Conservation (phyloP, 1,284 basidiomycete species). For the Mycena sp. region DNA sequence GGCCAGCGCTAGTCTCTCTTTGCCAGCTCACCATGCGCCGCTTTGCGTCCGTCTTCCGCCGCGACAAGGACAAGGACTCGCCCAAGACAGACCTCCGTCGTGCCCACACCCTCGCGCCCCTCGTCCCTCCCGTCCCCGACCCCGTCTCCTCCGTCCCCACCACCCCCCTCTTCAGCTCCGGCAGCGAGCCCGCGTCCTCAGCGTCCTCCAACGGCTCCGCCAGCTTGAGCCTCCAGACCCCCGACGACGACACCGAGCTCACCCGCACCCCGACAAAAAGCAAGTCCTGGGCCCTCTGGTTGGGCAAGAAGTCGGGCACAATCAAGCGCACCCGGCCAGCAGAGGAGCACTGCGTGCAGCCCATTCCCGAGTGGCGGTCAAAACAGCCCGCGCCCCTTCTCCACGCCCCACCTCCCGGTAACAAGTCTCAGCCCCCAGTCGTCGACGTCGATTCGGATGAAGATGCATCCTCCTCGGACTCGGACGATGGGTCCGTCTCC, state of each 20-base stretch:
- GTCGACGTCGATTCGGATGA: constrained; percentile 29
- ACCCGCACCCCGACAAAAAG: constrained; percentile 42
- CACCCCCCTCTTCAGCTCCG: constrained; percentile 17
- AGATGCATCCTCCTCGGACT: constrained; percentile 29
- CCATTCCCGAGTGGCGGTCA: constrained; percentile 23
- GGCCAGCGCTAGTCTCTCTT: constrained; percentile 6
- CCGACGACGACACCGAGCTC: constrained; percentile 60
- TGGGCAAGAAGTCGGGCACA: constrained; percentile 52
- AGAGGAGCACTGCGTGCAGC: constrained; percentile 22
- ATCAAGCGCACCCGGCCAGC: constrained; percentile 31
- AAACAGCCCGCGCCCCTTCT: constrained; percentile 24
- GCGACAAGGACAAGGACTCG: constrained; percentile 22
- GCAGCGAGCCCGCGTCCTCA: constrained; percentile 49
- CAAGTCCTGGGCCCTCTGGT: constrained; percentile 63
- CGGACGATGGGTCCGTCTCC: constrained; percentile 30
- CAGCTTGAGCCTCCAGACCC: constrained; percentile 65
- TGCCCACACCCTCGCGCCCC: constrained; percentile 4
- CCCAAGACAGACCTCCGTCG: constrained; percentile 18
- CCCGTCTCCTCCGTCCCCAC: neutral
- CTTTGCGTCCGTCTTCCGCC: constrained; percentile 39
- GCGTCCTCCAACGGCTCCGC: constrained; percentile 69
- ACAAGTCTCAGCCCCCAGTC: constrained; percentile 6
- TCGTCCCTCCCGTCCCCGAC: neutral
- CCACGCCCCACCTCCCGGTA: constrained; percentile 24
- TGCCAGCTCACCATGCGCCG: constrained; percentile 47